phyloP scores from a whole-genome alignment of 805 yeast genomes.

The Ogataea dorogensis region DNA sequence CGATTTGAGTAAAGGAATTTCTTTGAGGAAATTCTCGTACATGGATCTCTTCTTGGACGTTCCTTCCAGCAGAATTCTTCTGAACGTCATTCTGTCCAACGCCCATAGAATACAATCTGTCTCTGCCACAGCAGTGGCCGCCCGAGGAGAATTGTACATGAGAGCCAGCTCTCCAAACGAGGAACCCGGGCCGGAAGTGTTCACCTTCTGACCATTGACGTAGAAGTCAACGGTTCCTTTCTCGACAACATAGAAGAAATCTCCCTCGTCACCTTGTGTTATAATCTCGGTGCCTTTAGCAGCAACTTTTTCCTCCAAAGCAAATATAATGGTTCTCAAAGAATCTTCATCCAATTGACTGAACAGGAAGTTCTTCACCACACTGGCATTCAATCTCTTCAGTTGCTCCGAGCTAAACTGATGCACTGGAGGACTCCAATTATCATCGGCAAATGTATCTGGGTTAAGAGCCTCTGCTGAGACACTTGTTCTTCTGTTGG shows the following conservation, averaged over 20 bases:
- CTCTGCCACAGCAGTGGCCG: conserved; percentile 83
- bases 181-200: conserved; percentile 78
- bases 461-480: conserved; percentile 87
- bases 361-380: conserved; percentile 81
- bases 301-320: conserved; percentile 73
- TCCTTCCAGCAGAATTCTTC: conserved; percentile 86
- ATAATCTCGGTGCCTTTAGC: conserved; percentile 65
- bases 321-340: conserved; percentile 71
- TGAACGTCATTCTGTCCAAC: conserved; percentile 87
- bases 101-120: conserved; percentile 84
- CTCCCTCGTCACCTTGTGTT: conserved; percentile 93
- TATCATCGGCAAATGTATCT: conserved; percentile 59
- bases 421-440: conserved; percentile 73
- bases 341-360: conserved; percentile 78
- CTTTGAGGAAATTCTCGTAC: conserved; percentile 86
- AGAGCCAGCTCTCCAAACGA: conserved; percentile 96
- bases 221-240: conserved; percentile 78
- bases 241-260: conserved; percentile 85
- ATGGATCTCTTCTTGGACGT: conserved; percentile 86
- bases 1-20: conserved; percentile 74
- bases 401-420: conserved; percentile 63
- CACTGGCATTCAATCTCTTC: conserved; percentile 63
- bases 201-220: conserved; percentile 69
- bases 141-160: conserved; percentile 97
- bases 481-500: conserved; percentile 84